Percentiles rank a stretch among this genome's conserved stretches.
These are phyloP conservation scores for Balakata baccata DNA, from an alignment of 345 rosid species.

Conservation along the genomic window DNA sequence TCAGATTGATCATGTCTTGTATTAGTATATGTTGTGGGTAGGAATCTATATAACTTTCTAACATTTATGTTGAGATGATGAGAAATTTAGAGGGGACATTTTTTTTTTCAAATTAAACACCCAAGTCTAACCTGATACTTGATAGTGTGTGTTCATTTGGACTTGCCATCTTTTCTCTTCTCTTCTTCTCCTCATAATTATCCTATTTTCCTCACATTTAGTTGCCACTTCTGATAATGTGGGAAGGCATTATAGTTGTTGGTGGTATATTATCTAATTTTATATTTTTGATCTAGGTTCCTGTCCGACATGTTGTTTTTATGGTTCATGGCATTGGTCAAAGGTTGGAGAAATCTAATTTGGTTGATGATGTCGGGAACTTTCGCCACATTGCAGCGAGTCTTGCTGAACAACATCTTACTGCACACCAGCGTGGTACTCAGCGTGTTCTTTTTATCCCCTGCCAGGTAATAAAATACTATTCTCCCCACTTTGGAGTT, in stretches of 20 bases:
- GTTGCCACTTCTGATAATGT: neutral
- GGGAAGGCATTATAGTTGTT: neutral
- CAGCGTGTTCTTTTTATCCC: conserved; percentile 93
- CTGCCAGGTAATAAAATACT: conserved; percentile 62
- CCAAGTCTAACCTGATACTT: too few species aligned
- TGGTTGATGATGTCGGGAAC: conserved; percentile 90
- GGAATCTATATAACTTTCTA: too few species aligned
- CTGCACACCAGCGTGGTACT: conserved; percentile 60
- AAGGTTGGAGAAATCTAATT: conserved; percentile 91
- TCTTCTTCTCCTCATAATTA: neutral
- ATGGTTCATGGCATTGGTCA: conserved; percentile 99
- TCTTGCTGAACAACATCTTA: conserved; percentile 76
- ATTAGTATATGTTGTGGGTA: too few species aligned
- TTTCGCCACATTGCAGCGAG: conserved; percentile 76
- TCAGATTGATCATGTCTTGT: too few species aligned
- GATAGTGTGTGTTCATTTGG: too few species aligned
- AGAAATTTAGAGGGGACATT: too few species aligned
- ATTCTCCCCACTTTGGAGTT: neutral
- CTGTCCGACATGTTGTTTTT: conserved; percentile 90
- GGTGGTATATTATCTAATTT: conserved; percentile 4
- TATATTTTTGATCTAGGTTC: conserved; percentile 58
- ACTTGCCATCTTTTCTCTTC: neutral
- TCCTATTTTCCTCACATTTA: neutral
- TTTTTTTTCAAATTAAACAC: too few species aligned
- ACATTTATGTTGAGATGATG: too few species aligned